These are phyloP conservation scores for Mayamaea pseudoterrestris DNA, from an alignment of 108 stramenopile genomes.

Conservation along the genomic window DNA sequence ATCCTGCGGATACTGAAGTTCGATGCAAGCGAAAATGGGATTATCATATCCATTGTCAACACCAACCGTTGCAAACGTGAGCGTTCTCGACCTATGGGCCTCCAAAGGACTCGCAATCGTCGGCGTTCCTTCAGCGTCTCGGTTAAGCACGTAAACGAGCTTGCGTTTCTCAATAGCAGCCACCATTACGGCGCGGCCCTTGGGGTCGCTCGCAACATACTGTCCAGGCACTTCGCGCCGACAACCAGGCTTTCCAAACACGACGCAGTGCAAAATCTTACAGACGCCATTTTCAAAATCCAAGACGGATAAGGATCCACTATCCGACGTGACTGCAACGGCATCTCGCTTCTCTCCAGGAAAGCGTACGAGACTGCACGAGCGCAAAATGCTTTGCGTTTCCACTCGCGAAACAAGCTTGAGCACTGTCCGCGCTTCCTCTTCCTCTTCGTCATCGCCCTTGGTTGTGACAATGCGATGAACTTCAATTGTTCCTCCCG, in stretches of 20 bases:
- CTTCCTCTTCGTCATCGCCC: constrained; percentile 38
- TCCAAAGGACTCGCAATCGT: constrained; percentile 92
- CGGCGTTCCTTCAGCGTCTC: constrained; percentile 54
- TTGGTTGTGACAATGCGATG: constrained; percentile 24
- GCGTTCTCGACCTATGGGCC: constrained; percentile 82
- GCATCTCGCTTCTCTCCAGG: constrained; percentile 82
- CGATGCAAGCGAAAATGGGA: constrained; percentile 92
- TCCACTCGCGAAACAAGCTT: constrained; percentile 54
- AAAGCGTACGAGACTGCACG: constrained; percentile 56
- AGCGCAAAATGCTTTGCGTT: constrained; percentile 65
- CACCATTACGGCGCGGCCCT: constrained; percentile 84
- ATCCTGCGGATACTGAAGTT: constrained; percentile 85
- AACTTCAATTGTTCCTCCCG: constrained; percentile 68
- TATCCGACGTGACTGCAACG: constrained; percentile 81
- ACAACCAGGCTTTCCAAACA: constrained; percentile 76
- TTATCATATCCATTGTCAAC: constrained; percentile 97
- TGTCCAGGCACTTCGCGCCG: constrained; percentile 94
- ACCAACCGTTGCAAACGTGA: constrained; percentile 77
- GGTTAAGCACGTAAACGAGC: constrained; percentile 87
- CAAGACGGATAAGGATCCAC: constrained; percentile 74
- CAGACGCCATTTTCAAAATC: constrained; percentile 44
- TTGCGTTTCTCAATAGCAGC: constrained; percentile 92
- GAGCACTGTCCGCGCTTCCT: constrained; percentile 23
- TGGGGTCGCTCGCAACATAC: constrained; percentile 91
- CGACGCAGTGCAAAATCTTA: constrained; percentile 20